A percentile compares a stretch with the other conserved stretches of the same genome.
Evolutionary conservation across 2,329 filamentous ascomycete species (phyloP).

Genomic region (Aspergillus unguis): DNA sequence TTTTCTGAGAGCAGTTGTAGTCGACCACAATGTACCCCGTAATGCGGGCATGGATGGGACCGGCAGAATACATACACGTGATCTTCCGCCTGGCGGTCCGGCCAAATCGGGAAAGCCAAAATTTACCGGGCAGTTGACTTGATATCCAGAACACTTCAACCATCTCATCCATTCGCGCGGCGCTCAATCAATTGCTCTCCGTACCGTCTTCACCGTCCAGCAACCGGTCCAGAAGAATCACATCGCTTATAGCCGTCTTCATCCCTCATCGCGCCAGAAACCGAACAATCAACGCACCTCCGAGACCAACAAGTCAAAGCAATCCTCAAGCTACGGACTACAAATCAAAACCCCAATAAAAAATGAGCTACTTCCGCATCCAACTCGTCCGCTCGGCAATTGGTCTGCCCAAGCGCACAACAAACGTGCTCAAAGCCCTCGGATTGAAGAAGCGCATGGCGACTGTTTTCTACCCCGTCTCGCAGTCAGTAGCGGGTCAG

Average conservation of each 20-base stretch:
- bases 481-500: constrained; percentile 77
- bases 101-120: constrained; percentile 17
- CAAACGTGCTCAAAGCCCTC: constrained; percentile 77
- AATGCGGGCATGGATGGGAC: background rate
- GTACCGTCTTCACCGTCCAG: background rate
- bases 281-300: too few relatives aligned
- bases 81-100: constrained; percentile 27
- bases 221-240: background rate
- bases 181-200: background rate
- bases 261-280: too few relatives aligned
- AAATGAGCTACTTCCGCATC: constrained; percentile 82
- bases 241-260: background rate
- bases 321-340: background rate
- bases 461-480: constrained; percentile 86
- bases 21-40: background rate
- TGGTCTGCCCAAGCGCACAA: constrained; percentile 75
- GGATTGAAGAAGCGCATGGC: constrained; percentile 80
- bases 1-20: too few relatives aligned
- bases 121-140: constrained; percentile 9
- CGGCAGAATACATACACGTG: constrained; percentile 30
- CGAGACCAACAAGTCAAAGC: background rate
- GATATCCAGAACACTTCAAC: background rate
- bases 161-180: background rate
- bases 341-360: constrained; percentile 6
- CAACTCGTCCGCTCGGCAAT: constrained; percentile 87